Base-by-base conservation (phyloP, 2,329 filamentous ascomycete species). In the Simplicillium aogashimaense region DNA sequence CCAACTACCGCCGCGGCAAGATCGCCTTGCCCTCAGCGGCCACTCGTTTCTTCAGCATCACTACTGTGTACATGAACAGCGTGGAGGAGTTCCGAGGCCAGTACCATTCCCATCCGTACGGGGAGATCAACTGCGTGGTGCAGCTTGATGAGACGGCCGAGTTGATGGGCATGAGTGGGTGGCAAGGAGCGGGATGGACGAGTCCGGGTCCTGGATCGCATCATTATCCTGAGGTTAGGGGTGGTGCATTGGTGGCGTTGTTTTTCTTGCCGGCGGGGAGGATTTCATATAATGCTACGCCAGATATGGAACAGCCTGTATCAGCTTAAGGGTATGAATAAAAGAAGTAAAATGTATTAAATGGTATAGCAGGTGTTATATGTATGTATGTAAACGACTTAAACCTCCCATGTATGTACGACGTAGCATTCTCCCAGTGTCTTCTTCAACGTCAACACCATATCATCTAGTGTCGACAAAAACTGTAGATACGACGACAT, bases 121-220 rank as follows among this genome's bases (percentile, higher is more conserved):
- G 69, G 6, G 70, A 74, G 56, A 72, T 74, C 49, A 74, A 74
- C 47, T 74, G 70, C 45, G 69, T 74, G 1, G 55, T 74, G 7
- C 67, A 67, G 48, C 56, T 76, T 11, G 70, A 73, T 43, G 44
- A 60, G 4, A 55, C 47, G 4, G 69, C 71, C 2, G 65, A 76
- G 55, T 49, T 77, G 37, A 71, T 64, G 54, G 72, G 72, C 6
- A 69, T 76, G 70, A 61, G 65, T 39, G 70, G 70, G 2, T 76
- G 72, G 73, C 67, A 70, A 49, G 70, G 69, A 0, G 66, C 66
- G 1, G 73, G 73, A 0, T 78, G 73, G 72, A 76, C 73, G 16
- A 64, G 60, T 35, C 69, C 70, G 0, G 71, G 67, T 0, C 64
- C 72, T 0, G 73, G 72, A 0, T 75, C 72, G 20, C 72, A 76